phyloP scores from a whole-genome alignment of 2,329 filamentous ascomycete genomes.

The Pyricularia pennisetigena region DNA sequence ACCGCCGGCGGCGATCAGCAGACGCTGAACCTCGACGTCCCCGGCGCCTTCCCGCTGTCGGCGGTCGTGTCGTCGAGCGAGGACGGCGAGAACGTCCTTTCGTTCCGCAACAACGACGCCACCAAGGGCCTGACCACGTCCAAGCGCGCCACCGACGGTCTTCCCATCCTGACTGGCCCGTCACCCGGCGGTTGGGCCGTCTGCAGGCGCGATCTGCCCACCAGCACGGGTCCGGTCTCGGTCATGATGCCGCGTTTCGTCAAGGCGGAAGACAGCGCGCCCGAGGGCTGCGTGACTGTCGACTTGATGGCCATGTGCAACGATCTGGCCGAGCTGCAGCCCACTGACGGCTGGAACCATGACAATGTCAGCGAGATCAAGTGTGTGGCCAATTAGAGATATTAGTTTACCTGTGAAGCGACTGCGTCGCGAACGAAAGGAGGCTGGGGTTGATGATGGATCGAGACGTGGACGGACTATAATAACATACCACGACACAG shows the following conservation, averaged over 20 bases:
- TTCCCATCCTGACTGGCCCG: neutral
- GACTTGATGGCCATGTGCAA: neutral
- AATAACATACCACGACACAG: neutral
- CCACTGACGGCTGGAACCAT: neutral
- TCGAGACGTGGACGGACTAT: neutral
- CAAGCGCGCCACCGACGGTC: neutral
- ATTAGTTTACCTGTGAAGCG: too few species aligned
- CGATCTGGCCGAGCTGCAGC: neutral
- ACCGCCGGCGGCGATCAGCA: neutral
- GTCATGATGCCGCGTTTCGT: neutral
- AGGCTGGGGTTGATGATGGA: neutral
- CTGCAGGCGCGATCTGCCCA: neutral
- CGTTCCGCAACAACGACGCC: neutral
- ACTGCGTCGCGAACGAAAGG: too few species aligned
- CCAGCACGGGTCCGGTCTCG: neutral
- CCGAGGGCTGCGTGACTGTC: neutral
- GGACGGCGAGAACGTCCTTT: neutral
- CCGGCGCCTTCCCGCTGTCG: neutral
- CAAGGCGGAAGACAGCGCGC: neutral
- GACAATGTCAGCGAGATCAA: neutral
- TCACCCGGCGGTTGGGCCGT: neutral
- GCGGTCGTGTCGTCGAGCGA: neutral
- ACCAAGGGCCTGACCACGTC: neutral
- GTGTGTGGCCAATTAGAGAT: too few species aligned
- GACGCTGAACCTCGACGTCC: constrained; percentile 3